Percentiles rank a stretch among this genome's conserved stretches.
Evolutionary conservation across 2,329 filamentous ascomycete genomes (phyloP).

Genomic region (Atkinsonella hypoxylon): DNA sequence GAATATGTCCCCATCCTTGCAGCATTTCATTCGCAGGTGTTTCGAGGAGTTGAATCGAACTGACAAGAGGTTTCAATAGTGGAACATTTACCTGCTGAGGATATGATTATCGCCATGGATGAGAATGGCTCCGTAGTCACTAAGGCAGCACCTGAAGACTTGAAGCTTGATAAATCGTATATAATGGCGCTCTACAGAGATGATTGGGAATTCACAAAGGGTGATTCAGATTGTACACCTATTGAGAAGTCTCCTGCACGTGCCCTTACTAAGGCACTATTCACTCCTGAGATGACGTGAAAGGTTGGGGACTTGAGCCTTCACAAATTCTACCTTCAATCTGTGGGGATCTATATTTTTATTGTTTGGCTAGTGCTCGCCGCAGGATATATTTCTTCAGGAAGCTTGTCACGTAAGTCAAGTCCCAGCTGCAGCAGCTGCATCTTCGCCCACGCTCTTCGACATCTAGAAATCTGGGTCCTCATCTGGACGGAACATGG

Average conservation of each 20-base stretch:
- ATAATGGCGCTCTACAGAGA: not conserved
- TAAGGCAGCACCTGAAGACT: not conserved
- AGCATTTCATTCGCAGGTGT: not conserved
- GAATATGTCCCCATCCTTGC: not conserved
- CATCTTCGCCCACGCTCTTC: not conserved
- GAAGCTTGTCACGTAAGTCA: constrained; percentile 1
- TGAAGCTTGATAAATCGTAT: not conserved
- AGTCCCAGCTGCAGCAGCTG: not conserved
- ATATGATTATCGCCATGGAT: constrained; percentile 1
- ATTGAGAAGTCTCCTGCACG: not conserved
- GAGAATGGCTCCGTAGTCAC: not conserved
- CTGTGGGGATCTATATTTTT: not conserved
- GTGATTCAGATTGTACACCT: not conserved
- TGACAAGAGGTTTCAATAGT: not conserved
- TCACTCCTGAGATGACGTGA: not conserved
- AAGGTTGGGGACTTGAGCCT: constrained; percentile 5
- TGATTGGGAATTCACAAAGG: not conserved
- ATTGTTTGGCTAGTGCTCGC: constrained; percentile 2
- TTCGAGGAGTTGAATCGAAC: not conserved
- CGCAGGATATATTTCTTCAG: constrained; percentile 1
- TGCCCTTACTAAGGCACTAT: not conserved
- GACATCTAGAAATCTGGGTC: not conserved
- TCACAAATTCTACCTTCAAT: constrained; percentile 6
- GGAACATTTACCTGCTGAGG: constrained; percentile 1
- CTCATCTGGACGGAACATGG: too few relatives aligned